Base-by-base conservation (phyloP, 352 stramenopile species). In the Thalassiosira mediterranea region DNA sequence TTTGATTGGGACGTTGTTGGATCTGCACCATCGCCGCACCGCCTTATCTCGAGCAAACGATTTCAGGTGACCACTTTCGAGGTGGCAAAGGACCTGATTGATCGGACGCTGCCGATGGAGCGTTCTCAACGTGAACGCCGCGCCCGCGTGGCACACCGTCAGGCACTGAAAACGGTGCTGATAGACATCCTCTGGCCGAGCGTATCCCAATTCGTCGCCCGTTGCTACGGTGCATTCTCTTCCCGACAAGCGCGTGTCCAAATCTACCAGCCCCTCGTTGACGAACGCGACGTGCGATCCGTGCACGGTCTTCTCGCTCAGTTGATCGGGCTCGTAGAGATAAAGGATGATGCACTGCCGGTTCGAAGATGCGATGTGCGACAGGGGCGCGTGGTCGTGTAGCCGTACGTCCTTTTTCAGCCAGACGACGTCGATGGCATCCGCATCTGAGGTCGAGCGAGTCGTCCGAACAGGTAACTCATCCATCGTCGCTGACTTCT, bases 371-470 rank as follows among this genome's bases (percentile, higher is more conserved):
- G 51, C 17, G 31, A 88, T 70, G 23, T 72, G 25, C 10, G 70
- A 70, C 0, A 90, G 53, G 25, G 83, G 83, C 37, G 69, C 83
- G 65, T 90, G 79, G 64, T 90, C 83, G 60, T 78, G 66, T 15
- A 86, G 60, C 42, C 83, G 61, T 38, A 88, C 56, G 44, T 90
- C 83, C 19, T 82, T 77, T 34, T 90, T 88, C 25, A 88, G 49
- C 83, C 83, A 90, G 23, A 90, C 67, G 10, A 90, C 73, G 72
- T 90, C 80, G n/a, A 90, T 76, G n/a, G n/a, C n/a, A n/a, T n/a
- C n/a, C n/a, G n/a, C n/a, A n/a, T n/a, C n/a, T n/a, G n/a, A n/a
- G n/a, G n/a, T n/a, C n/a, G n/a, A n/a, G n/a, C n/a, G n/a, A n/a
- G n/a, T n/a, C n/a, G n/a, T n/a, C n/a, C n/a, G n/a, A n/a, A n/a